These are phyloP conservation scores for Candida sp. DNA, from an alignment of 1,139 yeast species.

Conservation along the genomic window DNA sequence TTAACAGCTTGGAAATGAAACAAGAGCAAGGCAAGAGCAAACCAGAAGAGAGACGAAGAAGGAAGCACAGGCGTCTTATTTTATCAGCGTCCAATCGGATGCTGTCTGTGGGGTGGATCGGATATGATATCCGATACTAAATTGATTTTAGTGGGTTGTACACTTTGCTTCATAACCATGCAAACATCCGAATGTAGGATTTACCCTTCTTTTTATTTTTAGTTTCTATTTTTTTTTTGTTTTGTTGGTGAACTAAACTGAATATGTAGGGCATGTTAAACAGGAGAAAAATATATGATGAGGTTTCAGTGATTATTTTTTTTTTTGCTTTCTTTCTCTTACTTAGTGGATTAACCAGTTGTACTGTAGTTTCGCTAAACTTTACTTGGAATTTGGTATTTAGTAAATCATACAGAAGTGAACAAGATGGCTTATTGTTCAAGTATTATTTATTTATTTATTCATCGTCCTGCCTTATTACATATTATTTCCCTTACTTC, in stretches of 20 bases:
- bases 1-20: background rate
- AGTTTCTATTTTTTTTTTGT: too few relatives aligned
- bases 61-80: too few relatives aligned
- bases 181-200: background rate
- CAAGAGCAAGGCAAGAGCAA: background rate
- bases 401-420: background rate
- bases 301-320: background rate
- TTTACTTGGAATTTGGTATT: background rate
- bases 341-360: too few relatives aligned
- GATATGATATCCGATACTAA: background rate
- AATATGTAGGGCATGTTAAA: background rate
- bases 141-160: too few relatives aligned
- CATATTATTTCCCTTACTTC: too few relatives aligned
- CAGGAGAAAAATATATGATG: background rate
- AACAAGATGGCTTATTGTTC: background rate
- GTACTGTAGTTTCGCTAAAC: background rate
- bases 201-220: too few relatives aligned
- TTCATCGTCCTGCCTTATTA: too few relatives aligned
- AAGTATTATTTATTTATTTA: background rate
- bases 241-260: background rate
- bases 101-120: background rate
- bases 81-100: too few relatives aligned
- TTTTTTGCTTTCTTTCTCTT: background rate
- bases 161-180: background rate
- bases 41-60: too few relatives aligned